Percentiles rank a stretch among this genome's conserved stretches.
These are phyloP conservation scores for Eragrostis nindensis DNA, from an alignment of 176 grass and related monocot genomes.

Conservation along the genomic window DNA sequence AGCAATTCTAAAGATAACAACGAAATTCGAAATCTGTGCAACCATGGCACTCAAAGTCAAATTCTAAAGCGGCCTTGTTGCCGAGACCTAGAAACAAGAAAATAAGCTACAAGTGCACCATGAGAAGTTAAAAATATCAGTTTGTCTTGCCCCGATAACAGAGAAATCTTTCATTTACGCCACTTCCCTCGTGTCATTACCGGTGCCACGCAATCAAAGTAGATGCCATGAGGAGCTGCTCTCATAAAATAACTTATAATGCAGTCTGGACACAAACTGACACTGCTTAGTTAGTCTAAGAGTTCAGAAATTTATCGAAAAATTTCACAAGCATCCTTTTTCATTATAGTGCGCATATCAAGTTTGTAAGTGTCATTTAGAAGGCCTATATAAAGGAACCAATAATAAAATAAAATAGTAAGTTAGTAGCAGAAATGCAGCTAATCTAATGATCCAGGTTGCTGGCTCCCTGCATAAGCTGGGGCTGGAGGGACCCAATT, in stretches of 20 bases:
- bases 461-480: conserved; percentile 27
- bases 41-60: not conserved
- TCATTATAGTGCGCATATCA: conserved; percentile 1
- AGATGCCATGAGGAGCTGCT: not conserved
- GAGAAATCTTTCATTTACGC: not conserved
- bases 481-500: conserved; percentile 25
- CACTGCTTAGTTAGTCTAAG: not conserved
- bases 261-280: not conserved
- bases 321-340: not conserved
- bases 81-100: conserved; percentile 6
- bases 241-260: conserved; percentile 4
- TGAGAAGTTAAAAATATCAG: not conserved
- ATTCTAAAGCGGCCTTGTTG: not conserved
- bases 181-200: not conserved
- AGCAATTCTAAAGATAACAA: not conserved
- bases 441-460: conserved; percentile 33
- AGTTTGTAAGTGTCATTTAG: conserved; percentile 33
- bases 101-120: not conserved
- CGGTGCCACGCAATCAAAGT: conserved; percentile 21
- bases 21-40: not conserved
- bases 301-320: not conserved
- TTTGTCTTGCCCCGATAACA: conserved; percentile 5
- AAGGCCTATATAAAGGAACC: conserved; percentile 6
- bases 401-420: conserved; percentile 35
- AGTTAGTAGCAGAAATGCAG: conserved; percentile 20